Base-by-base conservation (phyloP, 2,329 filamentous ascomycete genomes). In the Diplodia seriata region DNA sequence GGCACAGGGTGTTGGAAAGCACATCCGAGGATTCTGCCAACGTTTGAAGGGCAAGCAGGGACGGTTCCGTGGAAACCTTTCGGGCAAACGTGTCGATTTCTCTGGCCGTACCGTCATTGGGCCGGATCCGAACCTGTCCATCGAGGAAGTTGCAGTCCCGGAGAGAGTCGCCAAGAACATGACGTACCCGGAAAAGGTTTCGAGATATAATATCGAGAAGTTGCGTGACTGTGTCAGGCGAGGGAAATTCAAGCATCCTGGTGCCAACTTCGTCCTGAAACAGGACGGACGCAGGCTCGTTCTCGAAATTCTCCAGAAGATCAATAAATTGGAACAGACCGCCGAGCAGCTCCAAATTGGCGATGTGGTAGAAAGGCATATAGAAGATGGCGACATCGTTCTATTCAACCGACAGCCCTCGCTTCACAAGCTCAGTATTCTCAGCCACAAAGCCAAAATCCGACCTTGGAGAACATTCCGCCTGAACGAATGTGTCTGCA, bases 341-440 rank as follows among this genome's bases (percentile, higher is more conserved):
- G 93, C 94, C 0, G 87, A 89, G 31, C 85, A 91, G 54, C 85
- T 99, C 26, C 85, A 88, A 61, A 87, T 91, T 74, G 95, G 95
- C 15, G 95, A 99, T 77, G 84, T 94, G 43, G 94, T 99, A 5
- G 94, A 99, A 76, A 90, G 95, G 36, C 95, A 99, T 81, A 85
- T 99, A 1, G 93, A 97, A 76, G 94, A 99, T 75, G 92, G 93
- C 59, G 95, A 99, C 77, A 91, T 98, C 72, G 94, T 98, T 1
- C 87, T 99, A 0, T 99, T 99, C 86, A 99, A 99, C 77, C 92
- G 95, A 70, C 95, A 99, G 76, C 95, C 95, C 0, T 99, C 95
- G 1, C 86, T 99, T 9, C 95, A 99, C 85, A 99, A 98, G 79
- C 90, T 99, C 71, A 97, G 93, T 89, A 99, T 99, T 79, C 93